phyloP scores from a whole-genome alignment of 192 early-diverging fungal species.

The Thoreauomyces humboldtii region DNA sequence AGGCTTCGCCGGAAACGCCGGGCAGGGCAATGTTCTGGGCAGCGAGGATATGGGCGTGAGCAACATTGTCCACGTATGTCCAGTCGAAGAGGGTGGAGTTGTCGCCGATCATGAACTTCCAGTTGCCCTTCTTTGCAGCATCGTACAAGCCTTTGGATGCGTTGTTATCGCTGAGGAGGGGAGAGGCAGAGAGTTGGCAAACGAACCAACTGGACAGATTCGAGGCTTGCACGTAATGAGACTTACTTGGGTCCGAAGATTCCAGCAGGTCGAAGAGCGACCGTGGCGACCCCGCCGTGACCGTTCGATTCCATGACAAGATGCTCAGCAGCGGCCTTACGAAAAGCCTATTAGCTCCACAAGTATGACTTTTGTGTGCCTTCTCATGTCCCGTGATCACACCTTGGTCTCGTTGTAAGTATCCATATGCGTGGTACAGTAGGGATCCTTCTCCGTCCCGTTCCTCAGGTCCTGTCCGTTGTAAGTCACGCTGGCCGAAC shows the following conservation, averaged over 20 bases:
- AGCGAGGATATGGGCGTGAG: slow-evolving; percentile 76
- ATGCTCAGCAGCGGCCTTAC: slow-evolving; percentile 63
- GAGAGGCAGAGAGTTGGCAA: background rate
- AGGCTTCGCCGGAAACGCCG: slow-evolving; percentile 60
- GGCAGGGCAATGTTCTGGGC: slow-evolving; percentile 30
- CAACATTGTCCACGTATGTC: slow-evolving; percentile 93
- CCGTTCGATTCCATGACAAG: slow-evolving; percentile 76
- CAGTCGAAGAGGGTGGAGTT: slow-evolving; percentile 83
- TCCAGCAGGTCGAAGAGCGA: slow-evolving; percentile 79
- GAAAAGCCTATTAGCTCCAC: background rate
- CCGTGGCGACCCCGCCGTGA: slow-evolving; percentile 60
- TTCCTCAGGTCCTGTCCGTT: slow-evolving; percentile 72
- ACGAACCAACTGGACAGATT: background rate
- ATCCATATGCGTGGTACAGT: slow-evolving; percentile 73
- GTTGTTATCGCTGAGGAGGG: slow-evolving; percentile 36
- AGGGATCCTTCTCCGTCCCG: slow-evolving; percentile 74
- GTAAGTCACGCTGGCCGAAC: slow-evolving; percentile 85
- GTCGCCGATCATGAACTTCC: slow-evolving; percentile 75
- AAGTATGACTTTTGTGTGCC: slow-evolving; percentile 25
- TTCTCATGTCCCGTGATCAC: too few relatives aligned
- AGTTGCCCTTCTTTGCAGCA: slow-evolving; percentile 37
- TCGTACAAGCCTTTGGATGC: slow-evolving; percentile 34
- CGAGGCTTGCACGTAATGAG: background rate
- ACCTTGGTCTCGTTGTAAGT: slow-evolving; percentile 92
- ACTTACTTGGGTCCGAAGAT: slow-evolving; percentile 84